Evolutionary conservation across 768 basidiomycete genomes (phyloP), one percentile per base, ranked within the genome.

Genomic region (Boletus huronensis): DNA sequence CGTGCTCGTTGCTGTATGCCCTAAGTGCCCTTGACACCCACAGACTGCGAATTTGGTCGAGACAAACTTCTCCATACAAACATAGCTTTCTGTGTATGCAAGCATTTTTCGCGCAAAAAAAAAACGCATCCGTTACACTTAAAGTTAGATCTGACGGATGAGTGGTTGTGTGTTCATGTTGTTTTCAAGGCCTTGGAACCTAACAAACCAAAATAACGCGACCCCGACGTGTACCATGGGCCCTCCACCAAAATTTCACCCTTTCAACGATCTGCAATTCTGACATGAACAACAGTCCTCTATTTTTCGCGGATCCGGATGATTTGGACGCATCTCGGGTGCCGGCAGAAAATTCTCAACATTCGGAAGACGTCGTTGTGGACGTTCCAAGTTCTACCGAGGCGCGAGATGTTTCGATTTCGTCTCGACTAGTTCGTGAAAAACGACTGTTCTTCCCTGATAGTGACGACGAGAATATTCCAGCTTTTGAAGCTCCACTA

Each of bases 221-320:
- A 13, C 48, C 14, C 17, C 34, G 40, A 52, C 60, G 52, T 55
- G 56, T 54, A 36, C 40, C 14, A 35, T 17, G 45, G n/a, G 23
- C 34, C 23, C 7, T 28, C 31, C 35, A 17, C 9, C 9, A 39
- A 49, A 45, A 25, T 11, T 34, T 43, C 47, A 14, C 16, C 17
- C n/a, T 41, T 42, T 34, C 40, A 13, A 13, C 32, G 21, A 19
- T 26, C 50, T 10, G 28, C 26, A 6, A 43, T 39, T 25, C 25
- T 14, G 6, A 39, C 21, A 69, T 70, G 65, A 52, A 39, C 38
- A 34, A 41, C 43, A 35, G 11, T 13, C 69, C 67, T 7, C 69
- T 79, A 10, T 88, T 88, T 64, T 87, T 88, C 66, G 79, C 82
- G 35, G 78, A 77, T 34, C 82, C 84, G 16, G 75, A 75, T 34